These are phyloP conservation scores for Kalmusia sp. DNA, from an alignment of 2,329 filamentous ascomycete genomes.

Conservation along the genomic window DNA sequence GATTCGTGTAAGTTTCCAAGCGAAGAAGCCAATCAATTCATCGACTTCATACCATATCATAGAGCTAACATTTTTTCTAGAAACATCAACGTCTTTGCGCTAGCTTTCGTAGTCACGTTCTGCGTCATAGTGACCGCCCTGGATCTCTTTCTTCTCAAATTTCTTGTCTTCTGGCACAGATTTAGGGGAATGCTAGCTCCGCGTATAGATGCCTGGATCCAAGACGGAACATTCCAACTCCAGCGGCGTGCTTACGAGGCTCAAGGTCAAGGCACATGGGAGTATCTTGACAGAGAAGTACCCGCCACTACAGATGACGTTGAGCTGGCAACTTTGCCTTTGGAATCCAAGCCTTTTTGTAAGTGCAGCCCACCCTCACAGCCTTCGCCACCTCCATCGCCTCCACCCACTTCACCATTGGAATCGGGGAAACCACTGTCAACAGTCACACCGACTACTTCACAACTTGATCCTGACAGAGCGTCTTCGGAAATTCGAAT, in stretches of 20 bases:
- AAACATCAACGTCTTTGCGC: constrained; percentile 21
- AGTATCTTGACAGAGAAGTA: constrained; percentile 1
- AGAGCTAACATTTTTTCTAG: too few relatives aligned
- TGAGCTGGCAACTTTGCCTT: background rate
- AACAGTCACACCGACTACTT: too few relatives aligned
- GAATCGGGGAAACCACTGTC: too few relatives aligned
- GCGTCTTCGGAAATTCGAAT: too few relatives aligned
- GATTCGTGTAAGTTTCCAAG: constrained; percentile 24
- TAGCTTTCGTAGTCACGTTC: constrained; percentile 12
- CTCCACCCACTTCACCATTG: too few relatives aligned
- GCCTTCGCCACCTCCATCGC: too few relatives aligned
- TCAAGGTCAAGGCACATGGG: background rate
- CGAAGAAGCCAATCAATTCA: too few relatives aligned
- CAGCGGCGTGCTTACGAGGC: constrained; percentile 11
- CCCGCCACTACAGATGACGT: background rate
- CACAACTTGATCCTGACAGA: too few relatives aligned
- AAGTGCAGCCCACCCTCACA: too few relatives aligned
- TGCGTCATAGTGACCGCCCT: constrained; percentile 1
- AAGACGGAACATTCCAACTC: constrained; percentile 20
- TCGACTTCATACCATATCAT: too few relatives aligned
- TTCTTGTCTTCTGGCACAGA: constrained; percentile 10
- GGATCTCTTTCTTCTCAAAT: constrained; percentile 12
- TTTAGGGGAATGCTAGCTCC: constrained; percentile 8
- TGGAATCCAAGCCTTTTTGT: too few relatives aligned
- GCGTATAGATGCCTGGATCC: constrained; percentile 13